Evolutionary conservation across 345 rosid species (phyloP), one percentile per base, ranked within the genome.

Genomic region (Pugionium dolabratum): DNA sequence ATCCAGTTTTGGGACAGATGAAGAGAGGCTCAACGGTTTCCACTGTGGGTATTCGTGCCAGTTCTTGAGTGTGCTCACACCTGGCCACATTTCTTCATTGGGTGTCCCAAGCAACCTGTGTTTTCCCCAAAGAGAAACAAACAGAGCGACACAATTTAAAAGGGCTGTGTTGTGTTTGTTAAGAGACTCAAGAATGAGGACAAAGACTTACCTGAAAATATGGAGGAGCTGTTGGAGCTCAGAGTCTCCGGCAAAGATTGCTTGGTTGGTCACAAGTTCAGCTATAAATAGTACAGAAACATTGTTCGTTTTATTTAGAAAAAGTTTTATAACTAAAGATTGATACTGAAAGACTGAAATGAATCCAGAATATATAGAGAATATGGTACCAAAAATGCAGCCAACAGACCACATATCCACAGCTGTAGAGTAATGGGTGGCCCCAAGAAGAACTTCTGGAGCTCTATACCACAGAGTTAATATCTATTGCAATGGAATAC

Each of bases 41-140:
- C 99, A 94, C 39, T 88, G 92, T 2, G 99, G 97, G 75, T 94
- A 94, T 75, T 86, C 99, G 32, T 94, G 99, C 99, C 99, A 94
- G 83, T 94, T 88, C 81, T 83, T 69, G 66, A 94, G 81, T 39
- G 73, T 74, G 79, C 92, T 83, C 11, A 94, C 96, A 56, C 96
- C 99, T 1, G 99, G 97, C 99, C 99, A 94, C 68, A 88, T 62
- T 60, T 79, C 31, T 67, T 94, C 97, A 76, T 90, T 85, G 18
- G 99, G 99, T 53, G 99, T 90, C 35, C 99, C 97, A 9, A 94
- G 63, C 71, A 90, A 75, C 89, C 97, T 89, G 82, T 60, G 71
- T 51, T 34, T 70, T 45, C 31, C 43, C 1, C 6, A 0, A 36
- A 3, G 32, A 36, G 9, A 8, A 11, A 53, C 18, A 29, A 29